Conservation (phyloP, 2,329 filamentous ascomycete species). For the Xylariaceae sp. region DNA sequence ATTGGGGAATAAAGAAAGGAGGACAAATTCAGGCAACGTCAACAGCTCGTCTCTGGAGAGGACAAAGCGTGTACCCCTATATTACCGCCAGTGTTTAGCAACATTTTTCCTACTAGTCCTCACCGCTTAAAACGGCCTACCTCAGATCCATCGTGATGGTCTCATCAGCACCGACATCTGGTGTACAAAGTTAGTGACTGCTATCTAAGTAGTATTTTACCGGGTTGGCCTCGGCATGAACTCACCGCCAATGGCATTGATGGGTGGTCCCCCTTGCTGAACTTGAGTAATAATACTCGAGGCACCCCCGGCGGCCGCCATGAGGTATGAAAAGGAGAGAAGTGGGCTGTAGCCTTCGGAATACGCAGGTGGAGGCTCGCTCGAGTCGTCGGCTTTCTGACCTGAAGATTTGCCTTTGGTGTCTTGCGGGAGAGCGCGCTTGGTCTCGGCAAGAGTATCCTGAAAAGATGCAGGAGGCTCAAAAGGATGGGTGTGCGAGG, state of each 20-base stretch:
- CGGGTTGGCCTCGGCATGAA: background rate
- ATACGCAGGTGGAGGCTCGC: constrained; percentile 93
- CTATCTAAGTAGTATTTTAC: too few species aligned
- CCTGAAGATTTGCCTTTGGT: constrained; percentile 71
- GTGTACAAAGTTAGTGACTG: background rate
- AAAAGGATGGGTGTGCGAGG: constrained; percentile 34
- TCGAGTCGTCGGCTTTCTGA: constrained; percentile 66
- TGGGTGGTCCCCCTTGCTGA: constrained; percentile 83
- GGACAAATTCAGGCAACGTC: constrained; percentile 93
- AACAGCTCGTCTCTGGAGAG: constrained; percentile 92
- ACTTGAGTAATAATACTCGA: constrained; percentile 99
- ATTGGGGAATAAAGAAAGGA: constrained; percentile 96
- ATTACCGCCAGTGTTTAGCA: constrained; percentile 17
- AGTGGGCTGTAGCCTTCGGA: constrained; percentile 92
- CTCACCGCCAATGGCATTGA: constrained; percentile 84
- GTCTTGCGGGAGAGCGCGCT: constrained; percentile 77
- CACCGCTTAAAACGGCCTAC: constrained; percentile 47
- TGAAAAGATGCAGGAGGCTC: constrained; percentile 38
- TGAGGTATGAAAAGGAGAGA: constrained; percentile 89
- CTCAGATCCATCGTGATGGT: constrained; percentile 92
- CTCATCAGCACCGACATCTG: constrained; percentile 83
- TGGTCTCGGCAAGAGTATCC: constrained; percentile 67
- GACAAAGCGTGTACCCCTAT: constrained; percentile 85
- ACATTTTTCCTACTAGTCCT: background rate
- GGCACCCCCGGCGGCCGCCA: constrained; percentile 95